Evolutionary conservation across 805 yeast species (phyloP).

Genomic region (Ogataea polymorpha): DNA sequence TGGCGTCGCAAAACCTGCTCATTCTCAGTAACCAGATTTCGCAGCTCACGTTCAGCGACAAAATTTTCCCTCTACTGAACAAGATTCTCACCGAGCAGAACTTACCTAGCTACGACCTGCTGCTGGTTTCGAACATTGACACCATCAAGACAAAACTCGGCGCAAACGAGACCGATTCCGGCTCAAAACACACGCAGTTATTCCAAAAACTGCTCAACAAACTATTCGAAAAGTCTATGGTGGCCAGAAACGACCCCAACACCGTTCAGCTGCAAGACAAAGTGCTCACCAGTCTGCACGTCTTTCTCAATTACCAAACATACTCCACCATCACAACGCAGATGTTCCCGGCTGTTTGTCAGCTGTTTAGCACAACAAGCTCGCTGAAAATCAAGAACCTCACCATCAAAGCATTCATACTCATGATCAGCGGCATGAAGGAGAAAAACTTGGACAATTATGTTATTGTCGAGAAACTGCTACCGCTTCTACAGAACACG

Average conservation of each 20-base stretch:
- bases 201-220: slow-evolving; percentile 30
- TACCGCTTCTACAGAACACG: slow-evolving; percentile 62
- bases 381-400: slow-evolving; percentile 73
- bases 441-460: slow-evolving; percentile 65
- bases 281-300: slow-evolving; percentile 27
- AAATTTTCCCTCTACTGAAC: slow-evolving; percentile 48
- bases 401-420: slow-evolving; percentile 58
- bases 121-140: slow-evolving; percentile 30
- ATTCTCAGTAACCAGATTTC: slow-evolving; percentile 66
- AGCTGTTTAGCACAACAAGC: slow-evolving; percentile 79
- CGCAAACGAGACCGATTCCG: slow-evolving; percentile 24
- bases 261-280: slow-evolving; percentile 33
- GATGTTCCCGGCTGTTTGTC: slow-evolving; percentile 69
- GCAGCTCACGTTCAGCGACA: slow-evolving; percentile 72
- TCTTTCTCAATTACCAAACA: slow-evolving; percentile 34
- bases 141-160: slow-evolving; percentile 28
- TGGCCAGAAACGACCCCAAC: slow-evolving; percentile 15
- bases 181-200: slow-evolving; percentile 23
- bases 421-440: slow-evolving; percentile 40
- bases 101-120: slow-evolving; percentile 30
- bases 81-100: slow-evolving; percentile 25
- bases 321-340: slow-evolving; percentile 64
- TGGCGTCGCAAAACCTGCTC: slow-evolving; percentile 53
- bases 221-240: slow-evolving; percentile 33
- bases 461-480: slow-evolving; percentile 68